A percentile compares a stretch with the other conserved stretches of the same genome.
Conservation (phyloP, 2,329 filamentous ascomycete species). For the Neurospora crassa region DNA sequence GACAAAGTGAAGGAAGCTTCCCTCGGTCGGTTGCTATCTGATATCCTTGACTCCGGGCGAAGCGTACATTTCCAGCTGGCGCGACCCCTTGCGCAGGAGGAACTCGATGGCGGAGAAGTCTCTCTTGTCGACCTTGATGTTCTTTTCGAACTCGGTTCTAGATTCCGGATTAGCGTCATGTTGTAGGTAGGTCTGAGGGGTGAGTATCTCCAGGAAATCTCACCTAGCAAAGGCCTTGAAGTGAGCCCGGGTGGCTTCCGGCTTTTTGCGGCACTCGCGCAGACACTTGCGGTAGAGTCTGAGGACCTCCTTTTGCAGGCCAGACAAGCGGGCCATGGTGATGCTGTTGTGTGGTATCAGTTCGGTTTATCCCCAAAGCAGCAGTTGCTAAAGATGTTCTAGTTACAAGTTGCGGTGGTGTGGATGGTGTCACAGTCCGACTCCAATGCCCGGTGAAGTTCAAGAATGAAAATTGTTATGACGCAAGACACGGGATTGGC, state of each 20-base stretch:
- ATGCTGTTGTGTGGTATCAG: background rate
- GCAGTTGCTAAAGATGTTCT: no score
- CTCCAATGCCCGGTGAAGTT: background rate
- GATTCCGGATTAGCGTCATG: conserved; percentile 7
- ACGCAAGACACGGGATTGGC: background rate
- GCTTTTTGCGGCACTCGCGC: conserved; percentile 72
- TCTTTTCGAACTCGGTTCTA: conserved; percentile 69
- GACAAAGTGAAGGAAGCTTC: background rate
- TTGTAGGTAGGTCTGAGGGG: background rate
- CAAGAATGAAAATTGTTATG: background rate
- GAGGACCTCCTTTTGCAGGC: conserved; percentile 83
- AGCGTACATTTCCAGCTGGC: conserved; percentile 76
- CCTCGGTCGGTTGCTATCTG: conserved; percentile 20
- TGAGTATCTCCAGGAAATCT: conserved; percentile 13
- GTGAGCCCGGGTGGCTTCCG: conserved; percentile 42
- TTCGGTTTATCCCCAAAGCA: no score
- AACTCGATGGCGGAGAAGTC: conserved; percentile 84
- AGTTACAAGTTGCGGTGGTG: no score
- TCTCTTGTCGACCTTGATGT: conserved; percentile 62
- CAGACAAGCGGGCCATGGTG: conserved; percentile 52
- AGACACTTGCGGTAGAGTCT: conserved; percentile 80
- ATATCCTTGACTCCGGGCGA: conserved; percentile 74
- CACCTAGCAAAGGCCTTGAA: conserved; percentile 58
- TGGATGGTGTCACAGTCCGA: no score
- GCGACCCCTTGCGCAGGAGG: conserved; percentile 67